Evolutionary conservation across 352 stramenopile genomes (phyloP).

Genomic region (Phytophthora cactorum): DNA sequence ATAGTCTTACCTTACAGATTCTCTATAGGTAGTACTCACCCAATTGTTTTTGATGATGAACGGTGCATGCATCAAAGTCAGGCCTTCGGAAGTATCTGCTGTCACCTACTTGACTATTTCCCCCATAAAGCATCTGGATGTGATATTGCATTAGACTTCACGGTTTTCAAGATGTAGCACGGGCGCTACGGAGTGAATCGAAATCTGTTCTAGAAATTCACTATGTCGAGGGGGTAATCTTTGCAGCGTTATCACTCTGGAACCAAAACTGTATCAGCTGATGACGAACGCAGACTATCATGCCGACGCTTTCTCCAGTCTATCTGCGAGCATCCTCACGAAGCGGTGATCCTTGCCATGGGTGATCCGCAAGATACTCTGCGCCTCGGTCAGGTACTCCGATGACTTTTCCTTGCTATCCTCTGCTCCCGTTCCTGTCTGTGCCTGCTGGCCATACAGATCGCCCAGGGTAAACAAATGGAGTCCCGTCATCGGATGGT

Average conservation of each 20-base stretch:
- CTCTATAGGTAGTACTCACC: too few relatives aligned
- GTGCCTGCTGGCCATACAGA: slow-evolving; percentile 36
- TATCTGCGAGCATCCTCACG: slow-evolving; percentile 45
- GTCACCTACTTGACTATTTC: too few relatives aligned
- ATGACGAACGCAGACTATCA: slow-evolving; percentile 7
- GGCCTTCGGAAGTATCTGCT: too few relatives aligned
- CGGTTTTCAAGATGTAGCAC: too few relatives aligned
- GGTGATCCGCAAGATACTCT: slow-evolving; percentile 56
- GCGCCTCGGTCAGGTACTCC: slow-evolving; percentile 44
- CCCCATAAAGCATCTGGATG: too few relatives aligned
- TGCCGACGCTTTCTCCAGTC: slow-evolving; percentile 19
- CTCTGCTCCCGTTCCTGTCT: slow-evolving; percentile 8
- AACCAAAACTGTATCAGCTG: neutral
- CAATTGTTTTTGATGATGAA: too few relatives aligned
- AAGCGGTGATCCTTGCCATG: slow-evolving; percentile 59
- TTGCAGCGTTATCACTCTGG: neutral
- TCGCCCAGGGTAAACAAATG: slow-evolving; percentile 77
- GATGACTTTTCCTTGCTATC: slow-evolving; percentile 23
- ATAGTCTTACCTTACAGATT: too few relatives aligned
- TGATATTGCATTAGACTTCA: too few relatives aligned
- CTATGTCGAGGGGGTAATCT: too few relatives aligned
- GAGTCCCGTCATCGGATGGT: slow-evolving; percentile 66
- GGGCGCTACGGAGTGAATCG: too few relatives aligned
- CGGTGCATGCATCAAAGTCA: too few relatives aligned
- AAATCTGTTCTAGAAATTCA: too few relatives aligned